Evolutionary conservation across 768 basidiomycete genomes (phyloP).

Genomic region (Leccinum pellstonianum): DNA sequence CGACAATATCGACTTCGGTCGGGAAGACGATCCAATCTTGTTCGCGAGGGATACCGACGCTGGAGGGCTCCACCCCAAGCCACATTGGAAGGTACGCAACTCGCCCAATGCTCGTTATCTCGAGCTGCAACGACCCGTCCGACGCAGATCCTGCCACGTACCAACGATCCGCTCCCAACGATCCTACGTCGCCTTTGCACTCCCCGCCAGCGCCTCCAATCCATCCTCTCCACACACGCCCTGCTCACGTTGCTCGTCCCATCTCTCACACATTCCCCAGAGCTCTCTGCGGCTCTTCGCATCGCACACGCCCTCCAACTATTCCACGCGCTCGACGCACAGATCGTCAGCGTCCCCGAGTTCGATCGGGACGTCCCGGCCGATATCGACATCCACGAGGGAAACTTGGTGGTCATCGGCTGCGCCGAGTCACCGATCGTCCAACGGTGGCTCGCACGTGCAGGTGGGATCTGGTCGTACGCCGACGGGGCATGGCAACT

Average conservation of each 20-base stretch:
- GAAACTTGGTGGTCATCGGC: constrained; percentile 63
- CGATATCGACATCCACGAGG: constrained; percentile 19
- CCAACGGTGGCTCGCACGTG: constrained; percentile 30
- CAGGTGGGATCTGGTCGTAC: constrained; percentile 16
- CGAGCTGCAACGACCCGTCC: background rate
- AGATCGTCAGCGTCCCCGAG: constrained; percentile 47
- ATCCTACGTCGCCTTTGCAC: too few relatives aligned
- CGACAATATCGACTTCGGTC: background rate
- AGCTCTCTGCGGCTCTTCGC: constrained; percentile 57
- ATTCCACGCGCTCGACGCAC: constrained; percentile 69
- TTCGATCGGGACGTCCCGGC: background rate
- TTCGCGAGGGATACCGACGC: constrained; percentile 8
- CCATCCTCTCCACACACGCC: constrained; percentile 53
- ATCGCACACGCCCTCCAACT: constrained; percentile 65
- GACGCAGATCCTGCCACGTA: too few relatives aligned
- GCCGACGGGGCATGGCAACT: constrained; percentile 22
- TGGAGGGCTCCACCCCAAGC: background rate
- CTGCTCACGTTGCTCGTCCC: constrained; percentile 60
- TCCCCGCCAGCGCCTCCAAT: constrained; percentile 52
- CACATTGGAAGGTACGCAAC: constrained; percentile 25
- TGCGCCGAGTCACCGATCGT: constrained; percentile 36
- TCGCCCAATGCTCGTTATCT: background rate
- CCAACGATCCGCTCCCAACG: too few relatives aligned
- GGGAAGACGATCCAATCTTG: constrained; percentile 5
- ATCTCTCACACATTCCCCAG: constrained; percentile 29